A percentile compares a stretch with the other conserved stretches of the same genome.
These are phyloP conservation scores for Sarcodon sp. DNA, from an alignment of 768 basidiomycete species.

Conservation along the genomic window DNA sequence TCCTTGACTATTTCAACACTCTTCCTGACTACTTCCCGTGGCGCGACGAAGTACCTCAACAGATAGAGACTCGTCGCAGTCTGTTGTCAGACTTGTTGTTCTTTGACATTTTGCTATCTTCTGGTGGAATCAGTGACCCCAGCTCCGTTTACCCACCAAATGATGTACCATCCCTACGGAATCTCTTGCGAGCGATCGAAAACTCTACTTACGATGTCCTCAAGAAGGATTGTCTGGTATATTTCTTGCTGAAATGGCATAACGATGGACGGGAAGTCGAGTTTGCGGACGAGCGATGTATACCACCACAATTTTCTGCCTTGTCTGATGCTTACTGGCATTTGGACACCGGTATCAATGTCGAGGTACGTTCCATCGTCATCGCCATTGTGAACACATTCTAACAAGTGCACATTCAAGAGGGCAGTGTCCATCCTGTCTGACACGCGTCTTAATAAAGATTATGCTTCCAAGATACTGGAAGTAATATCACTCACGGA, in stretches of 20 bases:
- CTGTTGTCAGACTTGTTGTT: constrained; percentile 51
- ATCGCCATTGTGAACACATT: background rate
- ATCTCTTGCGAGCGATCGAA: constrained; percentile 48
- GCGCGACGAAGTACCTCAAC: constrained; percentile 34
- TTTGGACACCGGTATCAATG: constrained; percentile 56
- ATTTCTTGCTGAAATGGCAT: constrained; percentile 74
- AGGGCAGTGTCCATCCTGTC: constrained; percentile 61
- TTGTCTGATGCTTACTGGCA: constrained; percentile 83
- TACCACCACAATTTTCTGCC: constrained; percentile 63
- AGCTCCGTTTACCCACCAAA: constrained; percentile 52
- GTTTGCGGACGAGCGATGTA: constrained; percentile 41
- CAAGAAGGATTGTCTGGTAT: constrained; percentile 72
- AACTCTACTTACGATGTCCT: constrained; percentile 54
- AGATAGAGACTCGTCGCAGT: constrained; percentile 52
- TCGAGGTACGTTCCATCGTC: constrained; percentile 37
- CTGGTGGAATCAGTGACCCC: constrained; percentile 47
- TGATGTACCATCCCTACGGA: constrained; percentile 36
- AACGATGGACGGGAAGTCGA: constrained; percentile 43
- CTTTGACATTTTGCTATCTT: constrained; percentile 59
- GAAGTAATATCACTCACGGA: constrained; percentile 41
- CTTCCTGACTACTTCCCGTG: constrained; percentile 44
- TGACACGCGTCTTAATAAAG: constrained; percentile 61
- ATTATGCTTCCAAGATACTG: constrained; percentile 70
- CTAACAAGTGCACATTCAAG: constrained; percentile 18
- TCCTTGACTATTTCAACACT: constrained; percentile 33